These are phyloP conservation scores for Stephania japonica DNA, from an alignment of 164 flowering plant species.

Conservation along the genomic window DNA sequence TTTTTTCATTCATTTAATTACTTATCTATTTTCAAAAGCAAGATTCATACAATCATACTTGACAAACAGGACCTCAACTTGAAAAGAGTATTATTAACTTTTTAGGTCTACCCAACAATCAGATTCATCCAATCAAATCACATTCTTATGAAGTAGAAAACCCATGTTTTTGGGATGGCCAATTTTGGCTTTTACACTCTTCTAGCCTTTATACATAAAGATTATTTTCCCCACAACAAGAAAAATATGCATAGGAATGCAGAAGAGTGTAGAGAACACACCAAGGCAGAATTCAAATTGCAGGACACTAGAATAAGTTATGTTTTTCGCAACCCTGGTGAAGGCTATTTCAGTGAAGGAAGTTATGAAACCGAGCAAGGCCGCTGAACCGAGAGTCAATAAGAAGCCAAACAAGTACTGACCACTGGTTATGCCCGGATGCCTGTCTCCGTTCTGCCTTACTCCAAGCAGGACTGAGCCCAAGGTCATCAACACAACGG, in stretches of 20 bases:
- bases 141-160: slow-evolving; percentile 5
- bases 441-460: slow-evolving; percentile 7
- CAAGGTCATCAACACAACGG: slow-evolving; percentile 8
- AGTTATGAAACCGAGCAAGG: not conserved
- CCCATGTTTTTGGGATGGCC: slow-evolving; percentile 4
- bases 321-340: not conserved
- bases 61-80: too few species aligned
- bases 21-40: too few species aligned
- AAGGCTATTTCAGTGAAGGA: slow-evolving; percentile 6
- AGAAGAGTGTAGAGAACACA: slow-evolving; percentile 1
- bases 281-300: slow-evolving; percentile 5
- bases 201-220: too few species aligned
- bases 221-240: too few species aligned
- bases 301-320: slow-evolving; percentile 3
- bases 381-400: not conserved
- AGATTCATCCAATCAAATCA: too few species aligned
- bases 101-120: too few species aligned
- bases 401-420: slow-evolving; percentile 10
- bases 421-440: not conserved
- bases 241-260: too few species aligned
- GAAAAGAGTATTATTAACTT: too few species aligned
- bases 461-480: slow-evolving; percentile 12
- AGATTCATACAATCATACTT: not conserved
- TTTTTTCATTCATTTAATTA: too few species aligned
- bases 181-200: too few species aligned